Percentiles rank a stretch among this genome's conserved stretches.
Evolutionary conservation across 2,329 filamentous ascomycete genomes (phyloP).

Genomic region (Colletotrichum eleusines): DNA sequence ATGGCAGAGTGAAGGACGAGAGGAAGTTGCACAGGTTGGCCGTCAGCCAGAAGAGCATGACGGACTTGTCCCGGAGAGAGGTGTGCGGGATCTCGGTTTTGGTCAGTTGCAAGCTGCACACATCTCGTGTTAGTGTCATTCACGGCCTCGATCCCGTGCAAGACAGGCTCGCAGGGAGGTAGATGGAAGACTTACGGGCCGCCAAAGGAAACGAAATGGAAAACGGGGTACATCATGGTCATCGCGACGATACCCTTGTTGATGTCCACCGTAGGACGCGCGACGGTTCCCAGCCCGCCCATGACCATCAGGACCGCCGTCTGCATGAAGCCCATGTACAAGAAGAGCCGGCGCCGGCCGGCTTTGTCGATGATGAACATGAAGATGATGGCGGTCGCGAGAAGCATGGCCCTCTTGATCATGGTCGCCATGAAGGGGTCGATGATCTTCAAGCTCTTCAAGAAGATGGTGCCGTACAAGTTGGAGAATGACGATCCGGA

Average conservation of each 20-base stretch:
- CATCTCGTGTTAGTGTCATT: not conserved
- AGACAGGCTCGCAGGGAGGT: accelerated
- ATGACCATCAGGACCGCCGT: slow-evolving; percentile 45
- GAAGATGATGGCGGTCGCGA: slow-evolving; percentile 41
- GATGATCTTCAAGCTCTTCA: slow-evolving; percentile 44
- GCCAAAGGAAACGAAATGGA: slow-evolving; percentile 39
- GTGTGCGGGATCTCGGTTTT: slow-evolving; percentile 40
- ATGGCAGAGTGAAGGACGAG: slow-evolving; percentile 31
- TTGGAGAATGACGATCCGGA: slow-evolving; percentile 44
- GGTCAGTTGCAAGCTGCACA: slow-evolving; percentile 31
- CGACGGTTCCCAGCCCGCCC: slow-evolving; percentile 45
- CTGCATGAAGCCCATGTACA: slow-evolving; percentile 43
- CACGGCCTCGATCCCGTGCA: not conserved
- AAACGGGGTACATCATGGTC: slow-evolving; percentile 45
- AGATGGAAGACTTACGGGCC: slow-evolving; percentile 26
- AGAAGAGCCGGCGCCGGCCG: slow-evolving; percentile 35
- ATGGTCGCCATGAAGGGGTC: slow-evolving; percentile 47
- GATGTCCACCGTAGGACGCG: slow-evolving; percentile 14
- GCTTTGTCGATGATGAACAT: slow-evolving; percentile 42
- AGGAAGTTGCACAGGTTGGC: slow-evolving; percentile 37
- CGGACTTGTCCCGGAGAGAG: slow-evolving; percentile 37
- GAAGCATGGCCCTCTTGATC: slow-evolving; percentile 43
- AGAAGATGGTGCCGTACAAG: slow-evolving; percentile 44
- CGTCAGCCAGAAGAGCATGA: slow-evolving; percentile 39
- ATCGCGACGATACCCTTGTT: slow-evolving; percentile 46